Evolutionary conservation across 257 asterid genomes (phyloP), one percentile per base, ranked within the genome.

Genomic region (Cynanchum wilfordii): DNA sequence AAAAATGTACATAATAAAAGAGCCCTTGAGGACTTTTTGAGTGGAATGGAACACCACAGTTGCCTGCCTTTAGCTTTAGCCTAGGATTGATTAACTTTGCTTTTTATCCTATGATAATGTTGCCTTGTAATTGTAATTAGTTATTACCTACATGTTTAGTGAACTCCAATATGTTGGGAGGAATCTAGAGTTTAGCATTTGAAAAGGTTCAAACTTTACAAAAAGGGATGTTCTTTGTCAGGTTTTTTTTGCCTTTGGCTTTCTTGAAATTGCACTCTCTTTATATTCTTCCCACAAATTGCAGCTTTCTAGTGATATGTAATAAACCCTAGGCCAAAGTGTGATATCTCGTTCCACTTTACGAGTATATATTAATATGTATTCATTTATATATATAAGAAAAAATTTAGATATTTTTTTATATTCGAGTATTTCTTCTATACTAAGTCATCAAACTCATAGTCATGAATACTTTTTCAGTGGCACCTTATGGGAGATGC

Each of bases 1-100:
- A 50, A 42, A 42, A 65, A 58, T 82, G 83, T 80, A 79, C 57
- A 82, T 76, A 66, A 71, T 59, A 50, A 57, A 42, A 58, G 50
- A 75, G 49, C 47, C 63, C 49, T 66, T 25, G 30, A 64, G 30
- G 33, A 62, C 73, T 60, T 30, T 40, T 47, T 49, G 42, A 73
- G 56, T 74, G 74, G 65, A 74, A 79, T 74, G 74, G 65, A 74
- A 79, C 81, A 42, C 72, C 22, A 51, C 12, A 73, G 1, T 60
- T 47, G 70, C 84, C 38, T 33, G 38, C 38, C 38, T 50, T 63
- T 56, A 49, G 47, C 60, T 42, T 29, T 72, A 78, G 68, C 68
- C 67, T 27, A 68, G 66, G 47, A 2, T 36, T 24, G 47, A 2
- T 36, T 24, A 45, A 67, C 40, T 63, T 55, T 62, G 44, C 20